phyloP scores from a whole-genome alignment of 2,329 filamentous ascomycete species.

The Diaporthe destruens region DNA sequence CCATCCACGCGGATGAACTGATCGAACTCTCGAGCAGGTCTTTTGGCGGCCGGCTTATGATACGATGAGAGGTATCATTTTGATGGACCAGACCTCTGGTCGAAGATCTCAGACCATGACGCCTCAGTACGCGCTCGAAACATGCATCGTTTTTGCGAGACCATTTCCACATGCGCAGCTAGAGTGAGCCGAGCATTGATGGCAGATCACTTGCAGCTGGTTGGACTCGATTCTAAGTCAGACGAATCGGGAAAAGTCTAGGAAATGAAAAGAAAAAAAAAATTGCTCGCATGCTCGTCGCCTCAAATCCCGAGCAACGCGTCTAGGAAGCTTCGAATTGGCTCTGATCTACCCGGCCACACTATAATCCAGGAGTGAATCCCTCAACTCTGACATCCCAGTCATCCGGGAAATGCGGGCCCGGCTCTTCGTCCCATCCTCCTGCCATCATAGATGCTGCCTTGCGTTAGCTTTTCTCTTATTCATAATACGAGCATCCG shows the following conservation, averaged over 20 bases:
- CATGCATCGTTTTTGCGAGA: slow-evolving; percentile 1
- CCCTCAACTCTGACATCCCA: slow-evolving; percentile 64
- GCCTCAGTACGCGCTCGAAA: slow-evolving; percentile 18
- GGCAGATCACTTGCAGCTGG: not conserved
- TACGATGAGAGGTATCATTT: slow-evolving; percentile 41
- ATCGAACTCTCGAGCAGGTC: not conserved
- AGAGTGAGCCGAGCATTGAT: not conserved
- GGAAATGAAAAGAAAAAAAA: not conserved
- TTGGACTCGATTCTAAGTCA: not conserved
- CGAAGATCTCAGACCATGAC: slow-evolving; percentile 22
- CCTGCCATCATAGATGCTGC: slow-evolving; percentile 63
- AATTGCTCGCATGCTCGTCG: not conserved
- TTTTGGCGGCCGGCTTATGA: slow-evolving; percentile 41
- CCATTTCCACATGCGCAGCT: not conserved
- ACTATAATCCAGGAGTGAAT: slow-evolving; percentile 55
- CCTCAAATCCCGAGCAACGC: no score
- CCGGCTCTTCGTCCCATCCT: slow-evolving; percentile 65
- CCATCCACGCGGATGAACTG: slow-evolving; percentile 38
- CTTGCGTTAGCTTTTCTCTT: not conserved
- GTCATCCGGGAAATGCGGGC: slow-evolving; percentile 58
- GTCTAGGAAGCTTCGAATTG: not conserved
- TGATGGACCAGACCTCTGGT: slow-evolving; percentile 20
- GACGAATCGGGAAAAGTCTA: not conserved
- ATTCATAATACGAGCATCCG: no score
- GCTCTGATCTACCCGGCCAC: not conserved